Conservation (phyloP, 2,329 filamentous ascomycete species). For the Aspergillus puulaauensis region DNA sequence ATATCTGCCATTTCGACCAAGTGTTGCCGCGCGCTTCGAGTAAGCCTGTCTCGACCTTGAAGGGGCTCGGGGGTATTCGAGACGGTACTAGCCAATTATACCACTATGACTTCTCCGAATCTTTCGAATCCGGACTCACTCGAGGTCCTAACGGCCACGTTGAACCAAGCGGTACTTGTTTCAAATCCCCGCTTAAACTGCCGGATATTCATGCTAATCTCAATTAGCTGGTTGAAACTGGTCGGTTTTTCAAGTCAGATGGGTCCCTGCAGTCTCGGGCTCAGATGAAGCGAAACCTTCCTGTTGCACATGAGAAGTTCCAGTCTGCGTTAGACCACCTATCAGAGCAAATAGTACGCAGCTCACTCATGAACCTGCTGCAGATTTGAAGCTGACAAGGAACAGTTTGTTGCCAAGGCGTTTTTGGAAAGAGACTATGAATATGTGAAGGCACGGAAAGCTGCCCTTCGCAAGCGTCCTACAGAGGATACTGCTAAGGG, state of each 20-base stretch:
- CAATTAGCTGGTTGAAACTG: constrained; percentile 42
- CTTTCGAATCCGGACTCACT: constrained; percentile 36
- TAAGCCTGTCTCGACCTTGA: background rate
- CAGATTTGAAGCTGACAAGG: constrained; percentile 4
- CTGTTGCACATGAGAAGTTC: constrained; percentile 39
- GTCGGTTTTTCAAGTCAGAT: constrained; percentile 39
- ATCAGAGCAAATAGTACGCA: constrained; percentile 44
- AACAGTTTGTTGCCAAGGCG: constrained; percentile 44
- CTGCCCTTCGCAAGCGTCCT: constrained; percentile 20
- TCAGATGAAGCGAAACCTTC: constrained; percentile 40
- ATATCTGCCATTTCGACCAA: background rate
- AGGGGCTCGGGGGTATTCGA: background rate
- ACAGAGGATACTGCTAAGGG: constrained; percentile 32
- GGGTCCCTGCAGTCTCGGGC: constrained; percentile 34
- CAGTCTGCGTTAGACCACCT: constrained; percentile 41
- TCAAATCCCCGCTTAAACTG: background rate
- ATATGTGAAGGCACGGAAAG: constrained; percentile 32
- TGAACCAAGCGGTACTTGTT: constrained; percentile 37
- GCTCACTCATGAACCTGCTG: background rate
- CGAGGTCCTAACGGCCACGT: constrained; percentile 32
- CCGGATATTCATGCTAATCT: constrained; percentile 17
- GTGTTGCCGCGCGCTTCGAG: background rate
- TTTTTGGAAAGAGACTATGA: constrained; percentile 45
- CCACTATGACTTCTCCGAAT: constrained; percentile 22
- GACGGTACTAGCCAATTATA: background rate